Base-by-base conservation (phyloP, 306 rosid genomes). In the Cotoneaster glaucophyllus region DNA sequence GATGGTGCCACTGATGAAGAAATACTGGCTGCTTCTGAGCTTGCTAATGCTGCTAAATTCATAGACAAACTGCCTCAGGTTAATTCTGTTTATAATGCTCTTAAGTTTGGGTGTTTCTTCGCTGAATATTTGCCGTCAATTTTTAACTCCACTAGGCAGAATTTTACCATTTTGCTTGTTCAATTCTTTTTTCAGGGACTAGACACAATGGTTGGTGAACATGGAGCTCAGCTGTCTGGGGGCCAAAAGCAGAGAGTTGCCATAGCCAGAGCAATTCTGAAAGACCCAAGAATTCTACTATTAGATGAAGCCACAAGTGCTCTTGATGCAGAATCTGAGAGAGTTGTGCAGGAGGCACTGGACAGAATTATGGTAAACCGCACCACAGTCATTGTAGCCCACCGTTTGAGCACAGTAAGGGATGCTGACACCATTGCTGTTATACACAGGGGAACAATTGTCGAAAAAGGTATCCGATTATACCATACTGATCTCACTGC, bases 191-290 rank as follows among this genome's bases (percentile, higher is more conserved):
- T 71, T 31, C 2, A 87, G 91, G 91, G 91, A 44, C 76, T 90
- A 3, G 93, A 90, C 65, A 90, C 96, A 0, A 80, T 90, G 89
- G 97, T 88, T 28, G 97, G 97, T 1, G 93, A 89, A 66, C 91
- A 88, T 65, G 97, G 93, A 82, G 80, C 88, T 75, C 98, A 90
- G 63, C 84, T 93, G n/a, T 93, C 94, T 10, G 91, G 91, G 8
- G 91, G 91, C 28, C 91, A 87, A 50, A 87, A 85, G 86, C 91
- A 87, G 52, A 78, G 43, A 12, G 45, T 59, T 53, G 48, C 96
- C 19, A 90, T 86, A 66, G 96, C 96, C 39, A 85, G 96, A 76
- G 96, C 96, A 70, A 88, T 86, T 86, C 61, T 90, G 63, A 90
- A 90, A 66, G 80, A 90, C 39, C 96, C 96, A 12, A 81, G 91